Evolutionary conservation across 169 alveolate species (phyloP), one percentile per base, ranked within the genome.

Genomic region (Toxoplasma gondii): DNA sequence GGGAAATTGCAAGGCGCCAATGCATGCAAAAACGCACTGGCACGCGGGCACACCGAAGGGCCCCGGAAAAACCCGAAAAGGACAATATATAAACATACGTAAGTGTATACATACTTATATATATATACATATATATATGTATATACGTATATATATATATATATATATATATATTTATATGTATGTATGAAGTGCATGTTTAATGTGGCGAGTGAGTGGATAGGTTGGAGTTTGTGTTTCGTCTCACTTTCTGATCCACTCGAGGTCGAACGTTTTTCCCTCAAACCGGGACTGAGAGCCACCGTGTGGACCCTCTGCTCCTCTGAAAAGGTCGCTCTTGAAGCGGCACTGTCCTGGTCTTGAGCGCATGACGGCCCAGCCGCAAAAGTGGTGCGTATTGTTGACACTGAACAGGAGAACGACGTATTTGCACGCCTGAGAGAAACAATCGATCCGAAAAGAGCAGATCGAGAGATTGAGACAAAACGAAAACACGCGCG

Each of bases 311-410:
- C 41, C 90, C 19, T 82, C 90, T 10, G 90, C 90, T 41, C 39
- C 67, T 39, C 27, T 38, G 64, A 82, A 82, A 4, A 82, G 67
- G 67, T 82, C 64, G 38, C 90, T 82, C 67, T 44, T 44, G n/a
- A 82, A 17, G 67, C 54, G 54, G 27, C 90, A 82, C 34, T 43
- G 64, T 1, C 90, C 90, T 0, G 90, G 90, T 7, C 38, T 34
- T 0, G 90, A 82, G 67, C 90, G 90, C 90, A 82, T 82, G 67
- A 82, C 12, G 19, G 90, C 90, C 90, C 90, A 82, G 41, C 90
- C 90, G 67, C 90, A 41, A 36, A 82, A 82, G 67, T 82, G 41
- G 67, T 44, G 53, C 67, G 90, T 82, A 67, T 44, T 44, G 67
- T 82, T 82, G 67, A 82, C 90, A 38, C 90, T 82, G 64, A 82